Evolutionary conservation across 495 filamentous ascomycete genomes (phyloP), one percentile per base, ranked within the genome.

Genomic region (Margaritispora aquatica): DNA sequence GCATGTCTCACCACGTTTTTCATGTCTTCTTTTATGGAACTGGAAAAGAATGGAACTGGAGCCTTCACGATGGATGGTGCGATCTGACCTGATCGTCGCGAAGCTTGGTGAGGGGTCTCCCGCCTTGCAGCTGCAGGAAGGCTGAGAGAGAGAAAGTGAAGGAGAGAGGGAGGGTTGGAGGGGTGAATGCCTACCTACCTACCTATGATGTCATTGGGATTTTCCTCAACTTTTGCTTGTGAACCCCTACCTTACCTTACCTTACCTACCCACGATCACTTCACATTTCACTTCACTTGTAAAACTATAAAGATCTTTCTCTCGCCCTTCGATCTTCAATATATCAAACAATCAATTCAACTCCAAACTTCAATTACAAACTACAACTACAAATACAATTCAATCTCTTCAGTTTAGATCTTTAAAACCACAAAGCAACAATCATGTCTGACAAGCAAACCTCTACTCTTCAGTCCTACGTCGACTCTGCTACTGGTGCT

Each of bases 381-480:
- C n/a, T n/a, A n/a, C n/a, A n/a, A n/a, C n/a, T n/a, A 34, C 58
- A 54, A 34, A 15, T 38, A 54, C 23, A 49, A 54, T 21, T 23
- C 9, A 17, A 52, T 3, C 29, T 38, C 11, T 17, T 54, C 27
- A 24, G 8, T n/a, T 54, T 26, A 54, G 34, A 21, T n/a, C 49
- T 2, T 26, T 27, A 17, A 49, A 24, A 54, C 19, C 24, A 59
- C 24, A 56, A 24, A 36, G 38, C 24, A 49, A 13, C 54, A 60
- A 63, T 55, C 58, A 89, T 89, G 87, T 84, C 87, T 71, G 77
- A 81, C 75, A 77, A 81, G 64, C 81, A 85, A 70, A 81, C 87
- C 49, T 95, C 90, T 55, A 93, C 89, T 61, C 76, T 89, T 69
- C 80, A 92, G 79, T 88, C 89, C 53, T 87, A 87, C 77, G 70